Evolutionary conservation across 805 yeast genomes (phyloP).

Genomic region (Cyberlindnera mycetangii): DNA sequence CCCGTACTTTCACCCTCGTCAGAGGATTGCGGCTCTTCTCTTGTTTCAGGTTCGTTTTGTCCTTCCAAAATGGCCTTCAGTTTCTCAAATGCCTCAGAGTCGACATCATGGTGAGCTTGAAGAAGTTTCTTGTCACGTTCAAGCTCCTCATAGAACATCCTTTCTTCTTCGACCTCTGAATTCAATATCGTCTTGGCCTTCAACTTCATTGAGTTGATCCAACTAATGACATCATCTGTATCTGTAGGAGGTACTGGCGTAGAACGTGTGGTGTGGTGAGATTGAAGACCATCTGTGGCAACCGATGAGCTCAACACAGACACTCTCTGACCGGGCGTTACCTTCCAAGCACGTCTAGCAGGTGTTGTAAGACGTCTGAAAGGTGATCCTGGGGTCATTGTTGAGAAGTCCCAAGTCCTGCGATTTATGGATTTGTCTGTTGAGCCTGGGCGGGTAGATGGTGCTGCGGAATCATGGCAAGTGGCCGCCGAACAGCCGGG

Average conservation of each 20-base stretch:
- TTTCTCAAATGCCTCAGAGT: slow-evolving; percentile 26
- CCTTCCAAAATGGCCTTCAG: slow-evolving; percentile 18
- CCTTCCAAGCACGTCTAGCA: slow-evolving; percentile 5
- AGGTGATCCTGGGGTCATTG: slow-evolving; percentile 22
- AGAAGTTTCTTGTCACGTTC: slow-evolving; percentile 29
- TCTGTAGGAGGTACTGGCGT: neutral
- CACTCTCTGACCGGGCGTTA: neutral
- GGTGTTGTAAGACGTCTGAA: slow-evolving; percentile 24
- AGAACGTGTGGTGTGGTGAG: neutral
- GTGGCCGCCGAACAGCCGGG: neutral
- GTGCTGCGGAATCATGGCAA: neutral
- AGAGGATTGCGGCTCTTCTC: neutral
- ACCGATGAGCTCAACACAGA: neutral
- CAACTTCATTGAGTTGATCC: slow-evolving; percentile 35
- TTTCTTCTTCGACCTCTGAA: slow-evolving; percentile 35
- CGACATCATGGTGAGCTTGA: slow-evolving; percentile 23
- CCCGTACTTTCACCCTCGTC: neutral
- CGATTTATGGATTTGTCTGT: slow-evolving; percentile 7
- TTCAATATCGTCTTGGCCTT: slow-evolving; percentile 32
- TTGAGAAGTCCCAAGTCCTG: slow-evolving; percentile 25
- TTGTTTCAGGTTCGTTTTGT: neutral
- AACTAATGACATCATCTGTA: slow-evolving; percentile 26
- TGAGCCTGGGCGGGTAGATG: neutral
- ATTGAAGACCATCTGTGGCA: neutral
- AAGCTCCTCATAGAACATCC: slow-evolving; percentile 33